phyloP scores from a whole-genome alignment of 306 rosid genomes.

The Mimosa bimucronata region DNA sequence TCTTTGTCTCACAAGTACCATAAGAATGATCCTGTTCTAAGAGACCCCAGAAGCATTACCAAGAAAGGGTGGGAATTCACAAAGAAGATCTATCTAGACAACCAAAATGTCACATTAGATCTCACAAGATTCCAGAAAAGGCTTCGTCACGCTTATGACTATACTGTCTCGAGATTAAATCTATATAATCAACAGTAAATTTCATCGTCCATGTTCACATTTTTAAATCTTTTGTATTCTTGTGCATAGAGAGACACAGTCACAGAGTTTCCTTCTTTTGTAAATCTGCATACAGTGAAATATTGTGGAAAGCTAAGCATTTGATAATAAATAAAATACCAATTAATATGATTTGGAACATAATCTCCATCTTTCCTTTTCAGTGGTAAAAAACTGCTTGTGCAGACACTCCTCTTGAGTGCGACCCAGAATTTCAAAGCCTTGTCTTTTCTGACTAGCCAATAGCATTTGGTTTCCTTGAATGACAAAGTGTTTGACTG shows the following conservation, averaged over 20 bases:
- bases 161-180: slow-evolving; percentile 45
- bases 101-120: slow-evolving; percentile 72
- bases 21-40: slow-evolving; percentile 62
- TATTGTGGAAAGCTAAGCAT: too few relatives aligned
- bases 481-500: background rate
- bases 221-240: background rate
- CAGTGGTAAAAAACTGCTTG: background rate
- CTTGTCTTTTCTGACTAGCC: background rate
- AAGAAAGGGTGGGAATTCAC: slow-evolving; percentile 88
- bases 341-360: background rate
- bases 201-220: background rate
- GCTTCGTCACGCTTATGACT: slow-evolving; percentile 59
- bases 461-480: background rate
- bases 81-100: slow-evolving; percentile 80
- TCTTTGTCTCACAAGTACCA: slow-evolving; percentile 59
- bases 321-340: background rate
- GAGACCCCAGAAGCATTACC: slow-evolving; percentile 68
- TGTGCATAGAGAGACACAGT: slow-evolving; percentile 6
- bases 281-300: background rate
- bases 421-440: background rate
- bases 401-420: background rate
- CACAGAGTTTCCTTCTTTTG: background rate
- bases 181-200: slow-evolving; percentile 34
- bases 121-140: slow-evolving; percentile 73
- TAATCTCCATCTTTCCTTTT: background rate